phyloP scores from a whole-genome alignment of 2,329 filamentous ascomycete genomes.

The Xylaria sp. region DNA sequence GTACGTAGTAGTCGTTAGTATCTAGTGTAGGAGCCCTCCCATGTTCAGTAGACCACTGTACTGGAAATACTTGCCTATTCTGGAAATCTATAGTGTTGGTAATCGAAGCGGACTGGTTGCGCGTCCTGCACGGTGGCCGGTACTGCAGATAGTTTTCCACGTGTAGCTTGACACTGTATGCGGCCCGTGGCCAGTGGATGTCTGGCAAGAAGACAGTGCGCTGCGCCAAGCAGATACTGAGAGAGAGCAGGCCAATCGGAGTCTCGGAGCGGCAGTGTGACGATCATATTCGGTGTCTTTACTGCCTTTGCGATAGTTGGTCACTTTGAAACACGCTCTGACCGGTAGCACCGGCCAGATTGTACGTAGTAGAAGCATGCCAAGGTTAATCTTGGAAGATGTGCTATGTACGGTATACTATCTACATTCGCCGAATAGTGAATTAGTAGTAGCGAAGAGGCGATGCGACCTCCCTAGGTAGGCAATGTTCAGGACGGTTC shows the following conservation, averaged over 20 bases:
- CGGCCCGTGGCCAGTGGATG: not conserved
- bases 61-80: conserved; percentile 30
- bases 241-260: conserved; percentile 30
- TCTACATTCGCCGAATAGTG: not conserved
- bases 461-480: not conserved
- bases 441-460: not conserved
- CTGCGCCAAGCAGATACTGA: not conserved
- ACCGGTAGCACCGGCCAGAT: conserved; percentile 23
- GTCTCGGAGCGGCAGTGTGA: conserved; percentile 22
- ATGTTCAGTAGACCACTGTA: not conserved
- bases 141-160: not conserved
- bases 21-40: not conserved
- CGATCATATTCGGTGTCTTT: conserved; percentile 35
- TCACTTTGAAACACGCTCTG: conserved; percentile 31
- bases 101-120: conserved; percentile 5
- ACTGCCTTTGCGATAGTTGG: conserved; percentile 32
- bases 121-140: no score
- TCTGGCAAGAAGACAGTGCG: conserved; percentile 4
- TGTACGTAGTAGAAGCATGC: conserved; percentile 4
- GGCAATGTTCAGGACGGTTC: conserved; percentile 1
- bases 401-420: not conserved
- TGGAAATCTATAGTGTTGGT: conserved; percentile 13
- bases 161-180: conserved; percentile 14
- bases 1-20: no score
- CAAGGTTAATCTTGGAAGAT: conserved; percentile 2